Evolutionary conservation across 768 basidiomycete species (phyloP).

Genomic region (Serendipita vermifera): DNA sequence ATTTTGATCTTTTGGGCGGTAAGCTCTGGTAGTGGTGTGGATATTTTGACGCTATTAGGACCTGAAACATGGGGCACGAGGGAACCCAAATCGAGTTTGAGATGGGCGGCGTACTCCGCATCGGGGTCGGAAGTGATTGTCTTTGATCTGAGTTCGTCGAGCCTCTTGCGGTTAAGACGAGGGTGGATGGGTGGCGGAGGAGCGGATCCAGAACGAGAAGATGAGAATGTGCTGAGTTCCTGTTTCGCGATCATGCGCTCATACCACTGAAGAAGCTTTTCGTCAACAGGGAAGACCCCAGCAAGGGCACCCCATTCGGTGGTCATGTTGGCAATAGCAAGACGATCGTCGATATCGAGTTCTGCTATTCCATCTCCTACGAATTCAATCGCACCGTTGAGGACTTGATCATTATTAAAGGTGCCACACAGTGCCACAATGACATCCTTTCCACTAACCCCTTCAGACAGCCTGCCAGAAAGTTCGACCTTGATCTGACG

Average conservation of each 20-base stretch:
- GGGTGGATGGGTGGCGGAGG: slow-evolving; percentile 71
- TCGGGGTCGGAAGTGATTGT: slow-evolving; percentile 54
- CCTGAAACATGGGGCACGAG: slow-evolving; percentile 94
- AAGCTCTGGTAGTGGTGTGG: slow-evolving; percentile 82
- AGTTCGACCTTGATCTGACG: slow-evolving; percentile 93
- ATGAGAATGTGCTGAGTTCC: slow-evolving; percentile 63
- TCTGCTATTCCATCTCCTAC: slow-evolving; percentile 72
- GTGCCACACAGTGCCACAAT: slow-evolving; percentile 93
- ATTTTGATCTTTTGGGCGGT: slow-evolving; percentile 63
- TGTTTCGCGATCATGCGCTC: slow-evolving; percentile 55
- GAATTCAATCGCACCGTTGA: slow-evolving; percentile 96
- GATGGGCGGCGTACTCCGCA: slow-evolving; percentile 74
- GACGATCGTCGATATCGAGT: slow-evolving; percentile 76
- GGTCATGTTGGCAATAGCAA: slow-evolving; percentile 99
- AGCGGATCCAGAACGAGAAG: slow-evolving; percentile 21
- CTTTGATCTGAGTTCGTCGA: slow-evolving; percentile 47
- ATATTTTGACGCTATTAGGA: slow-evolving; percentile 93
- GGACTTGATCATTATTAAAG: slow-evolving; percentile 92
- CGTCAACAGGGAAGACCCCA: slow-evolving; percentile 89
- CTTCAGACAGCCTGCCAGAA: slow-evolving; percentile 62
- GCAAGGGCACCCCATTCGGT: slow-evolving; percentile 98
- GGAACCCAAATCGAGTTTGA: slow-evolving; percentile 83
- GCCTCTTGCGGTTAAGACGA: slow-evolving; percentile 62
- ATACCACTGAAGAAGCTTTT: slow-evolving; percentile 76
- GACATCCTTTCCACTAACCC: slow-evolving; percentile 96